Evolutionary conservation across 208 protist genomes (phyloP), one percentile per base, ranked within the genome.

Genomic region (Trypanosoma rangeli): DNA sequence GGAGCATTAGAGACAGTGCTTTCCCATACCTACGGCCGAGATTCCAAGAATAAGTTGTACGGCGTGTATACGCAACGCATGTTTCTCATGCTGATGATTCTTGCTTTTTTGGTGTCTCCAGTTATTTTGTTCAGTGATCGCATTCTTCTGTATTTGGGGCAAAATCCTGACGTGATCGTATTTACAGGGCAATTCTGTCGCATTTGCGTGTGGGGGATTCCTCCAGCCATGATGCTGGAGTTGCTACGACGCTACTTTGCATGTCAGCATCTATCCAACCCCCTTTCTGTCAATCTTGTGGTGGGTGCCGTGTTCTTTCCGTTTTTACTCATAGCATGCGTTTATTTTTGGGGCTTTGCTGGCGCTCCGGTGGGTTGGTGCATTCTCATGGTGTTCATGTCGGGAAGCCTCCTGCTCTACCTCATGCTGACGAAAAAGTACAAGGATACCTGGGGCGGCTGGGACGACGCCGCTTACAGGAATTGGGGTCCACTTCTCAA

Each of bases 241-340:
- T 58, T 95, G 44, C 70, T 95, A 63, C 82, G 89, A 29, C 85
- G 89, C 49, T 95, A 93, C 72, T 95, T 85, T 64, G 85, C 86
- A 0, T 89, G 86, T 64, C 83, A 95, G 73, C 76, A 90, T 64
- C 61, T 93, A 26, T 86, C 82, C 64, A 78, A 68, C 58, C 81
- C 86, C 39, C 78, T 93, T 9, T 91, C 83, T 5, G 56, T 92
- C 42, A 84, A 81, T 54, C 73, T 93, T 37, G 59, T 90, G n/a
- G 35, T 68, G 29, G 79, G 67, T 16, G 86, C 89, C 8, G 73
- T 68, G 0, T 35, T 82, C 2, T 90, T 85, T 56, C 84, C 84
- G 10, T 78, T 90, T 57, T 42, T 94, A 37, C 67, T 89, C 49
- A 82, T 75, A 52, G 64, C 35, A n/a, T 70, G 65, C 37, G 71